These are phyloP conservation scores for Psilocybe cyanescens DNA, from an alignment of 768 basidiomycete genomes.

Conservation along the genomic window DNA sequence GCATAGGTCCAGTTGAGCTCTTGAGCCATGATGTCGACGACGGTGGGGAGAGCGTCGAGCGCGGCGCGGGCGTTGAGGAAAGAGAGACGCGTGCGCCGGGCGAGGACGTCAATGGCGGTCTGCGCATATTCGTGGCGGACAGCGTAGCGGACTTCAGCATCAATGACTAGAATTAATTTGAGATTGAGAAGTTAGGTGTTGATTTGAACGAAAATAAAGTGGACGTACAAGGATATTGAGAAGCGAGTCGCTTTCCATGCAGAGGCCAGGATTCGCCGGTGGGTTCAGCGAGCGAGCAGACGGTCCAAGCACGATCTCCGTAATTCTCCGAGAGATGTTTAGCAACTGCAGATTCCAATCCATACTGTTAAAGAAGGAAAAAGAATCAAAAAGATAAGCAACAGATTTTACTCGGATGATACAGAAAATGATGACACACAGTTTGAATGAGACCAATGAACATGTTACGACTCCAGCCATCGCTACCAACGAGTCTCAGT, in stretches of 20 bases:
- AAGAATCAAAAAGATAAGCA: neutral
- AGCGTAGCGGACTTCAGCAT: constrained; percentile 92
- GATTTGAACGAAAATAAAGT: neutral
- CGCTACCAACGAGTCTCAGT: constrained; percentile 86
- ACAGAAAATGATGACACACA: constrained; percentile 45
- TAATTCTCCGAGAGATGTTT: constrained; percentile 93
- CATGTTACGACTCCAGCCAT: constrained; percentile 96
- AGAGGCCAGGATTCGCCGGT: constrained; percentile 87
- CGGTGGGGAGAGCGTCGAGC: constrained; percentile 79
- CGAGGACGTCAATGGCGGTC: constrained; percentile 92
- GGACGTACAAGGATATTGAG: constrained; percentile 75
- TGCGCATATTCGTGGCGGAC: constrained; percentile 89
- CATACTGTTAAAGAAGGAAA: constrained; percentile 57
- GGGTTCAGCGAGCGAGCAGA: constrained; percentile 77
- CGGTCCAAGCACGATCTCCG: constrained; percentile 96
- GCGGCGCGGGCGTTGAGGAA: constrained; percentile 93
- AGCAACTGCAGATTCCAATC: constrained; percentile 89
- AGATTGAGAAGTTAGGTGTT: too few species aligned
- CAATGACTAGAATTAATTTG: constrained; percentile 59
- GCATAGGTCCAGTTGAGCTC: constrained; percentile 78
- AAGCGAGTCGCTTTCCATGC: constrained; percentile 73
- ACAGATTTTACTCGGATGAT: neutral
- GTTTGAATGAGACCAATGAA: constrained; percentile 95
- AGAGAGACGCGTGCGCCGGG: constrained; percentile 86
- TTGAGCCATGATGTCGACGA: constrained; percentile 89